Base-by-base conservation (phyloP, 2,329 filamentous ascomycete species). In the Talaromyces islandicus region DNA sequence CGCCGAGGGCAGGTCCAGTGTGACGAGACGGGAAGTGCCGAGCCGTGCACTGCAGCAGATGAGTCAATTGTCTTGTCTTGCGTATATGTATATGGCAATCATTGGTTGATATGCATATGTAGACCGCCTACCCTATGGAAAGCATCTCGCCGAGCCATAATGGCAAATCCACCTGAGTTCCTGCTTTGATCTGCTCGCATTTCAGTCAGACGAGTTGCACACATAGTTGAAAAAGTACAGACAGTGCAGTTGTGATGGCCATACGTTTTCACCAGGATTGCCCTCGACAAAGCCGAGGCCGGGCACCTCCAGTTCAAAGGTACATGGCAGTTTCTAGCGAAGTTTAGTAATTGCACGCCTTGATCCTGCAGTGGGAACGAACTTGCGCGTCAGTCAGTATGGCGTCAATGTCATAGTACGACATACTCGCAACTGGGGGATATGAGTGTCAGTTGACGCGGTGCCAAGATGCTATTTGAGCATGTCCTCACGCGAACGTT, bases 71-170 rank as follows among this genome's bases (percentile, higher is more conserved):
- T 57, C 30, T 60, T 54, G 60, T 14, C 19, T 46, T 24, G 19
- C 7, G 11, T 7, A 12, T 38, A 12, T 38, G 14, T 38, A 38
- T n/a, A 7, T 38, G 7, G 12, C 32, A 35, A 35, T 35, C 32
- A 35, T 17, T 35, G 4, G 12, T 17, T 14, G 32, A 35, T 35
- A 35, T 35, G 32, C 32, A 35, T 35, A 6, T 46, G 12, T 46
- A 21, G 43, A 24, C 30, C 46, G 32, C n/a, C 66, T 73, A 82
- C 80, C 79, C 75, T 57, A 75, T 77, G 11, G 76, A 77, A 57
- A 99, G 89, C 84, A 97, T 93, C 75, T 96, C 91, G 66, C 89
- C 92, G 12, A 99, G 86, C 94, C 94, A 99, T 65, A 97, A 83
- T 1, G 94, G 94, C 0, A 97, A 86, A 63, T 89, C 85, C 53